These are phyloP conservation scores for Alternaria atra DNA, from an alignment of 2,329 filamentous ascomycete species.

Conservation along the genomic window DNA sequence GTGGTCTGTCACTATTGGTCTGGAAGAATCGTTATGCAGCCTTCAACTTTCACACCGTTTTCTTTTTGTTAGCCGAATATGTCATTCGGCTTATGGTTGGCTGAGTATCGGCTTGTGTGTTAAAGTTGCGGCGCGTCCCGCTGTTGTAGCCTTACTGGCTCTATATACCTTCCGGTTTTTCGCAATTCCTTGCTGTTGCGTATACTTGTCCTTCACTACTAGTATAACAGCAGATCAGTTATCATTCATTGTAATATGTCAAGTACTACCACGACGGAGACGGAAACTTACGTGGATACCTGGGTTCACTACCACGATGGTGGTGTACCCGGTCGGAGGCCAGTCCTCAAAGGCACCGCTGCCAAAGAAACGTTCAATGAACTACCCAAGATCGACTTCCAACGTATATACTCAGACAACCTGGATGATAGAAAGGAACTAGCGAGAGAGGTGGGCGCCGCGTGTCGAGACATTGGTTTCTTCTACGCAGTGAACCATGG, in stretches of 20 bases:
- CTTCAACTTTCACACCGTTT: neutral
- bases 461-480: slow-evolving; percentile 47
- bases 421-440: slow-evolving; percentile 37
- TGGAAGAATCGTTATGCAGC: neutral
- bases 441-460: slow-evolving; percentile 42
- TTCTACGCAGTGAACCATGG: slow-evolving; percentile 47
- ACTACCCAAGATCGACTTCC: slow-evolving; percentile 44
- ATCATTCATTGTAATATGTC: slow-evolving; percentile 17
- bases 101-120: neutral
- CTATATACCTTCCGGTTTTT: slow-evolving; percentile 2
- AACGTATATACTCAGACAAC: slow-evolving; percentile 38
- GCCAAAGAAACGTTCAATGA: slow-evolving; percentile 37
- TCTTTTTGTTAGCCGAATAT: neutral
- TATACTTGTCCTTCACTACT: neutral
- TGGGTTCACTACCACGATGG: slow-evolving; percentile 47
- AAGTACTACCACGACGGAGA: slow-evolving; percentile 18
- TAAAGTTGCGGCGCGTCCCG: slow-evolving; percentile 14
- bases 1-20: slow-evolving; percentile 13
- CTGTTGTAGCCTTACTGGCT: neutral
- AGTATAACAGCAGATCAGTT: neutral
- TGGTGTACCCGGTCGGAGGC: slow-evolving; percentile 38
- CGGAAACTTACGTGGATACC: slow-evolving; percentile 18
- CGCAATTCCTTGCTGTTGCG: neutral
- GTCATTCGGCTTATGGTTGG: neutral
- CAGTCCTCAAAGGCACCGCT: slow-evolving; percentile 33